phyloP scores from a whole-genome alignment of 1,284 basidiomycete genomes.

The Leccinum olivaceoglutinosum region DNA sequence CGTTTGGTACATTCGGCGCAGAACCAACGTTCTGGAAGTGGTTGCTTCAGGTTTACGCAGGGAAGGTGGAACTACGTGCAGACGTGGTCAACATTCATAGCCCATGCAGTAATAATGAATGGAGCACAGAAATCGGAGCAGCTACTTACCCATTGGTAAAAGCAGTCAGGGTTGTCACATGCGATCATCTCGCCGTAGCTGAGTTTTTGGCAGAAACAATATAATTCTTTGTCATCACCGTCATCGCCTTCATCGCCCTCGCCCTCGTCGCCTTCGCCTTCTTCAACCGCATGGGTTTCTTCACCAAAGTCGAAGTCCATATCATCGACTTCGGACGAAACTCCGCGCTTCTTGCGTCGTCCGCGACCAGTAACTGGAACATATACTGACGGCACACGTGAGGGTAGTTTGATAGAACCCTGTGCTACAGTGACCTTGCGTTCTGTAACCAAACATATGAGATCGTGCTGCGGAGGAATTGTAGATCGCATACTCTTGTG shows the following conservation, averaged over 20 bases:
- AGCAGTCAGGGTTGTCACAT: slow-evolving; percentile 62
- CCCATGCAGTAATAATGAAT: slow-evolving; percentile 4
- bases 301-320: slow-evolving; percentile 31
- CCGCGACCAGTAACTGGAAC: slow-evolving; percentile 26
- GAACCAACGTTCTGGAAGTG: slow-evolving; percentile 58
- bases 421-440: slow-evolving; percentile 27
- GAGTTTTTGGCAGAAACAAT: slow-evolving; percentile 63
- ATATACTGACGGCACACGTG: slow-evolving; percentile 33
- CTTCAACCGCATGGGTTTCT: slow-evolving; percentile 31
- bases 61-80: slow-evolving; percentile 51
- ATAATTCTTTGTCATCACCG: slow-evolving; percentile 51
- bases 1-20: slow-evolving; percentile 46
- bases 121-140: slow-evolving; percentile 3
- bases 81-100: slow-evolving; percentile 13
- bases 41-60: slow-evolving; percentile 55
- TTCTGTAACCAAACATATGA: slow-evolving; percentile 21
- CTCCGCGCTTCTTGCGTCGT: slow-evolving; percentile 37
- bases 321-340: slow-evolving; percentile 31
- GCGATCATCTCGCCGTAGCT: slow-evolving; percentile 72
- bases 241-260: slow-evolving; percentile 44
- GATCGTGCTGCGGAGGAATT: background rate
- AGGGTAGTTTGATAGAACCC: slow-evolving; percentile 33
- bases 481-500: slow-evolving; percentile 27
- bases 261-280: slow-evolving; percentile 43
- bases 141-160: slow-evolving; percentile 65